phyloP scores from a whole-genome alignment of 805 yeast genomes.

The Middelhovenomyces tepae region DNA sequence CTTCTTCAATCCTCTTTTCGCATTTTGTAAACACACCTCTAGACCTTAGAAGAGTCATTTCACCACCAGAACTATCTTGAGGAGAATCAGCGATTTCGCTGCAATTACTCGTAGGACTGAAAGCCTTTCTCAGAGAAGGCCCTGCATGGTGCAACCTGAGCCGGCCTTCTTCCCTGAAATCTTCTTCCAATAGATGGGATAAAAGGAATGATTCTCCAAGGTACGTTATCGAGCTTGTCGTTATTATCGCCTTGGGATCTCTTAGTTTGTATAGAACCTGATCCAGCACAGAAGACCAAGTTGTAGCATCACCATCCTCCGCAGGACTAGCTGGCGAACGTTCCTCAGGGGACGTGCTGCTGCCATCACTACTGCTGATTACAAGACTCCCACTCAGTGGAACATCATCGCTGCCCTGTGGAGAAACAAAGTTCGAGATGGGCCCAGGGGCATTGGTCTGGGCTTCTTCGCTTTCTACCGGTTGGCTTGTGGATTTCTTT shows the following conservation, averaged over 20 bases:
- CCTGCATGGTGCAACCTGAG: conserved; percentile 4
- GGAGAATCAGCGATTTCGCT: too few relatives aligned
- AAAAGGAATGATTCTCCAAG: conserved; percentile 13
- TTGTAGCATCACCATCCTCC: too few relatives aligned
- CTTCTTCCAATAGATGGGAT: conserved; percentile 6
- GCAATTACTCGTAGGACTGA: too few relatives aligned
- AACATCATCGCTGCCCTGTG: too few relatives aligned
- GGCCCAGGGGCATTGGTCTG: too few relatives aligned
- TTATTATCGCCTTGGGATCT: neutral
- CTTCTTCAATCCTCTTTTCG: conserved; percentile 4
- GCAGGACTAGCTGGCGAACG: neutral
- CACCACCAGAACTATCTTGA: neutral
- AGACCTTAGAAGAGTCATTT: neutral
- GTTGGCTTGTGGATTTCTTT: neutral
- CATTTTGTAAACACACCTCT: conserved; percentile 1
- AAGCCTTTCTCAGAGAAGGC: too few relatives aligned
- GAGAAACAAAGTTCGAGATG: too few relatives aligned
- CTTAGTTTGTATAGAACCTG: neutral
- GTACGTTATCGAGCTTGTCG: conserved; percentile 6
- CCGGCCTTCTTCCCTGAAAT: conserved; percentile 10
- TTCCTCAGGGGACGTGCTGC: neutral
- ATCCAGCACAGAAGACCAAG: conserved; percentile 6
- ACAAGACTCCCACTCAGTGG: too few relatives aligned
- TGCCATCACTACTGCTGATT: neutral
- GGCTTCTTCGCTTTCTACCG: too few relatives aligned